Evolutionary conservation across 2,329 filamentous ascomycete species (phyloP).

Genomic region (Madurella mycetomatis): DNA sequence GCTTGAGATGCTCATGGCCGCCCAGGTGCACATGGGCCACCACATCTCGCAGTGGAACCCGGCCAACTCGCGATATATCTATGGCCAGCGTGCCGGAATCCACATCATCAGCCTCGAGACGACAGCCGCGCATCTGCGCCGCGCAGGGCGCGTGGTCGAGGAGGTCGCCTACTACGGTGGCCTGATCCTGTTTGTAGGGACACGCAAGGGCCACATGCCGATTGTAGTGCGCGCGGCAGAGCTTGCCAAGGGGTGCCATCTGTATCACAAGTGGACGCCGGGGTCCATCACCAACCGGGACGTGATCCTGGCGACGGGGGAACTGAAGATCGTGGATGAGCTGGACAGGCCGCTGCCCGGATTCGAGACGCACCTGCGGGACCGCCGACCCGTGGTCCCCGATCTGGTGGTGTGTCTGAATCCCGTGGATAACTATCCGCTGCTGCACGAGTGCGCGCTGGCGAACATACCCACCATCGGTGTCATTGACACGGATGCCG

Average conservation of each 20-base stretch:
- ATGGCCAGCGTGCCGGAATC: constrained; percentile 78
- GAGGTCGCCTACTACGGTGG: constrained; percentile 80
- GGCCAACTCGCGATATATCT: constrained; percentile 89
- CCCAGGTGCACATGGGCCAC: constrained; percentile 86
- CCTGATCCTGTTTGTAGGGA: constrained; percentile 86
- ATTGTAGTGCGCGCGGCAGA: constrained; percentile 77
- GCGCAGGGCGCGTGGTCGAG: constrained; percentile 86
- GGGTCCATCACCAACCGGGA: constrained; percentile 91
- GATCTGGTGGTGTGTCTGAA: constrained; percentile 93
- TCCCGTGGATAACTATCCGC: constrained; percentile 82
- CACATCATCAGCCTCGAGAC: constrained; percentile 91
- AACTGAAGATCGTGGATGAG: constrained; percentile 72
- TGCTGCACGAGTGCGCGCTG: constrained; percentile 86
- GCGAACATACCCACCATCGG: constrained; percentile 91
- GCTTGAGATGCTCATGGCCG: constrained; percentile 83
- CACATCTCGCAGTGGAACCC: constrained; percentile 91
- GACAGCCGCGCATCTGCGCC: constrained; percentile 83
- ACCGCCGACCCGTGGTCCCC: constrained; percentile 67
- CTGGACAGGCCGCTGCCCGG: constrained; percentile 57
- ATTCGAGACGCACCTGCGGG: constrained; percentile 61
- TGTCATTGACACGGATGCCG: constrained; percentile 86
- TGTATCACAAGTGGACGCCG: constrained; percentile 91
- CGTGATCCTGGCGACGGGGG: constrained; percentile 70
- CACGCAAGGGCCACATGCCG: constrained; percentile 72
- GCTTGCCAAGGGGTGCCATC: constrained; percentile 72